phyloP scores from a whole-genome alignment of 2,329 filamentous ascomycete genomes.

The Claviceps sorghi region DNA sequence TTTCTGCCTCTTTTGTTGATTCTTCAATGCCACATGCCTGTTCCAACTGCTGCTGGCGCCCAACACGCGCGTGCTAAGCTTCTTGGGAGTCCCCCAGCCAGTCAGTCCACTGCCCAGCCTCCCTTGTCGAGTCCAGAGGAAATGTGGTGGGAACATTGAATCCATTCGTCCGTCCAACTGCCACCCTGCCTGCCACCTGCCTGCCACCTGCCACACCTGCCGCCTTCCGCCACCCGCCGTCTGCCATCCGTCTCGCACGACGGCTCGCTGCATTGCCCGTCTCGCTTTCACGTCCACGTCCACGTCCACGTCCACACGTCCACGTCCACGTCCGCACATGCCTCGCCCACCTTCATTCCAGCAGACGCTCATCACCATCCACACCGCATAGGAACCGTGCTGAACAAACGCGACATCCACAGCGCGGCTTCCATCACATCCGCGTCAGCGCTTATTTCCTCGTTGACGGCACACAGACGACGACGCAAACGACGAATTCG shows the following conservation, averaged over 20 bases:
- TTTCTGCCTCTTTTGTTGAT: background rate
- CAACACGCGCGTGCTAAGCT: background rate
- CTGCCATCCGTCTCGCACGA: background rate
- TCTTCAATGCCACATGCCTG: background rate
- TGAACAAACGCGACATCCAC: background rate
- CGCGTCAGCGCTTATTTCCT: background rate
- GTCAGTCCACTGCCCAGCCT: background rate
- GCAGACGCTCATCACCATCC: background rate
- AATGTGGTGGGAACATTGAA: background rate
- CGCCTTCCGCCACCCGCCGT: background rate
- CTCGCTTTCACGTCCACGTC: background rate
- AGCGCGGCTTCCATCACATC: background rate
- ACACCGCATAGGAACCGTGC: background rate
- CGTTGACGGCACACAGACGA: background rate
- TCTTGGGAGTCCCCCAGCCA: background rate
- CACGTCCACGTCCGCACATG: background rate
- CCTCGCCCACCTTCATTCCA: background rate
- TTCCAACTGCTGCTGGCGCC: background rate
- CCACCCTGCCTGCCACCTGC: background rate
- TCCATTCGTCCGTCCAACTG: background rate
- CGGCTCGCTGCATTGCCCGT: background rate
- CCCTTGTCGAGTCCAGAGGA: too few species aligned
- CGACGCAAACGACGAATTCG: background rate
- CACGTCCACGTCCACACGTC: background rate
- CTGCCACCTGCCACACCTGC: background rate